Evolutionary conservation across 1,139 yeast species (phyloP).

Genomic region (Taphrina wiesneri): DNA sequence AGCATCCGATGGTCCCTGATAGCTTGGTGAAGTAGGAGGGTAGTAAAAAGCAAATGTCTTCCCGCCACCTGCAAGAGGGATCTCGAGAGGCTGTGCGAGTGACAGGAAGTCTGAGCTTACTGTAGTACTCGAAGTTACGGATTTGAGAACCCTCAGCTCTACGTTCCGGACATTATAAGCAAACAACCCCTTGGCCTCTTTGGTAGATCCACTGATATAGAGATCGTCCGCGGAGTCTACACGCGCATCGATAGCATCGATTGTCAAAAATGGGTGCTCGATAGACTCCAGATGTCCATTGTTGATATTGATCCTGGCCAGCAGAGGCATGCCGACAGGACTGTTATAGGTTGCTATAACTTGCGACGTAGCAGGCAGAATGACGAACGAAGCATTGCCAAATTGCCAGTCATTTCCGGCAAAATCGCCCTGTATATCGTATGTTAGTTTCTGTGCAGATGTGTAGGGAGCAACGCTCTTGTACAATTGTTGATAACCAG

Average conservation of each 20-base stretch:
- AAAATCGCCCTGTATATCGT: conserved; percentile 15
- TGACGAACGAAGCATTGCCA: conserved; percentile 14
- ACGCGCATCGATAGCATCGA: conserved; percentile 5
- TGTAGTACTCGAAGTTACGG: background rate
- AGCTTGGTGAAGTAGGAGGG: conserved; percentile 24
- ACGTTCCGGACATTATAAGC: background rate
- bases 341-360: conserved; percentile 4
- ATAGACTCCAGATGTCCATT: conserved; percentile 1
- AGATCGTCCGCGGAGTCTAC: background rate
- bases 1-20: background rate
- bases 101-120: conserved; percentile 12
- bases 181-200: conserved; percentile 13
- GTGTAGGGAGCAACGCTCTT: conserved; percentile 8
- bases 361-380: background rate
- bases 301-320: background rate
- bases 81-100: conserved; percentile 12
- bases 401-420: conserved; percentile 25
- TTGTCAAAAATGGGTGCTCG: conserved; percentile 17
- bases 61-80: background rate
- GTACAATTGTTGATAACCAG: conserved; percentile 30
- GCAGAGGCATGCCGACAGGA: conserved; percentile 6
- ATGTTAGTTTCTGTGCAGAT: background rate
- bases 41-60: conserved; percentile 24
- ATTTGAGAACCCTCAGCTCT: conserved; percentile 11
- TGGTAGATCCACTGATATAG: conserved; percentile 16